Conservation (phyloP, 2,329 filamentous ascomycete species). For the Onygena corvina region DNA sequence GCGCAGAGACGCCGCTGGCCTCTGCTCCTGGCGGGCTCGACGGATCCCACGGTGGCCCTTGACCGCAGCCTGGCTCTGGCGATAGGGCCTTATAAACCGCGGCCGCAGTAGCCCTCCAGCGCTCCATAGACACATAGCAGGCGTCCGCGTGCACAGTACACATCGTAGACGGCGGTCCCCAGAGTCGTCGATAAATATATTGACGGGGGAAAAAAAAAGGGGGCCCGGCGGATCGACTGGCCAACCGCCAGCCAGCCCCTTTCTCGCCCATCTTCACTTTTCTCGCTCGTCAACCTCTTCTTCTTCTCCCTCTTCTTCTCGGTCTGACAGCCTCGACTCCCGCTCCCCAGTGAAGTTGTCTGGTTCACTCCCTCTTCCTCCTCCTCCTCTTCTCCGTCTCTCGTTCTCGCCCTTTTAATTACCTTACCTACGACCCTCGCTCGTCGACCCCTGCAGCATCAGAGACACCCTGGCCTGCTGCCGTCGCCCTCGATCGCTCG, state of each 20-base stretch:
- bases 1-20: not conserved
- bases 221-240: not conserved
- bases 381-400: slow-evolving; percentile 12
- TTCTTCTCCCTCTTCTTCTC: slow-evolving; percentile 3
- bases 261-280: slow-evolving; percentile 20
- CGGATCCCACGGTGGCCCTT: not conserved
- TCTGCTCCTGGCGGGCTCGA: not conserved
- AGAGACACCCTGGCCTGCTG: slow-evolving; percentile 11
- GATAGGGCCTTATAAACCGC: not conserved
- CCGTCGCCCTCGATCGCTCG: slow-evolving; percentile 8
- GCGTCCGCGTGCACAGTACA: too few relatives aligned
- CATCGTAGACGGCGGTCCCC: not conserved
- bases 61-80: not conserved
- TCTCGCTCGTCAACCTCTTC: slow-evolving; percentile 13
- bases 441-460: not conserved
- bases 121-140: too few relatives aligned
- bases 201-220: not conserved
- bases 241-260: not conserved
- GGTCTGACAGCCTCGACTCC: not conserved
- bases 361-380: slow-evolving; percentile 11
- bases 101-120: too few relatives aligned
- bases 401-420: slow-evolving; percentile 1
- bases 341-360: slow-evolving; percentile 10
- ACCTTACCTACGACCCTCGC: not conserved
- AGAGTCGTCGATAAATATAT: not conserved